These are phyloP conservation scores for Oxytropis ochrocephala DNA, from an alignment of 306 rosid species.

Conservation along the genomic window DNA sequence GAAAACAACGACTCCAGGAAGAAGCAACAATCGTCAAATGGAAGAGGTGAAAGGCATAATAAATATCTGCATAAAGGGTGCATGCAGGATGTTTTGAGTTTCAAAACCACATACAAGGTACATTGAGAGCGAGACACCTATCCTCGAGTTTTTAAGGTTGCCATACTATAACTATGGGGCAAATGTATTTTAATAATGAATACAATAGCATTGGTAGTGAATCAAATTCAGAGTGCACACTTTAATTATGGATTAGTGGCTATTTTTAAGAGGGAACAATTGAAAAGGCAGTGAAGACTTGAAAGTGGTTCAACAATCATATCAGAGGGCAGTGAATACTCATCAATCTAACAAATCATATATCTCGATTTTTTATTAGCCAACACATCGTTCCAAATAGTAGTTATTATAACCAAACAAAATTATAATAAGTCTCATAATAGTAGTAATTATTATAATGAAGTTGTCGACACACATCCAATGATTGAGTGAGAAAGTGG, in stretches of 20 bases:
- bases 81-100: slow-evolving; percentile 10
- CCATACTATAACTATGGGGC: no score
- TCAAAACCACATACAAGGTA: slow-evolving; percentile 5
- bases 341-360: neutral
- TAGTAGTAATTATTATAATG: no score
- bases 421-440: no score
- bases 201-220: no score
- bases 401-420: no score
- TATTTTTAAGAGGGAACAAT: neutral
- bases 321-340: neutral
- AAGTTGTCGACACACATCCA: no score
- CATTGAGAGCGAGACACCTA: neutral
- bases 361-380: neutral
- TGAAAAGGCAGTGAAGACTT: neutral
- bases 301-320: neutral
- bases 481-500: no score
- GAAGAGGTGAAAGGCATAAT: slow-evolving; percentile 22
- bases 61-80: slow-evolving; percentile 64
- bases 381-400: slow-evolving; percentile 3
- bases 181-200: no score
- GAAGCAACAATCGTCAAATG: no score
- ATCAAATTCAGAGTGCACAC: no score
- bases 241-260: neutral
- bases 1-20: no score
- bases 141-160: no score